Evolutionary conservation across 768 basidiomycete species (phyloP).

Genomic region (Tulasnella calospora): DNA sequence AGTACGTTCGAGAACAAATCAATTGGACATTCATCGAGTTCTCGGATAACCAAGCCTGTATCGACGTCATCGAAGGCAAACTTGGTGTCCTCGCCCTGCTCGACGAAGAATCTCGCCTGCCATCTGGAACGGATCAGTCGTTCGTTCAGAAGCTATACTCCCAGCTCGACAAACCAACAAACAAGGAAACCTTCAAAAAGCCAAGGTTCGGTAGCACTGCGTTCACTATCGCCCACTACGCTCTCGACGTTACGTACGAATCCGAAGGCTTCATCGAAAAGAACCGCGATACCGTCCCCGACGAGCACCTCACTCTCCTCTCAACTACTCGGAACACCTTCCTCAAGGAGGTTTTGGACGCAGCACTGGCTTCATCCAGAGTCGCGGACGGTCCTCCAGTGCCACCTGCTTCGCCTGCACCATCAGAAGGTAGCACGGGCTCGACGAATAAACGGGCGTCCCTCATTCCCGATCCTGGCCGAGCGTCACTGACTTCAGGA

Average conservation of each 20-base stretch:
- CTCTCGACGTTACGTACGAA: conserved; percentile 96
- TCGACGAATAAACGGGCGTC: conserved; percentile 69
- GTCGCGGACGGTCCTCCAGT: conserved; percentile 40
- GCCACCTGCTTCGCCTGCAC: conserved; percentile 34
- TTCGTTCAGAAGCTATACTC: conserved; percentile 88
- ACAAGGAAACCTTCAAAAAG: conserved; percentile 91
- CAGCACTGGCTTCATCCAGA: conserved; percentile 61
- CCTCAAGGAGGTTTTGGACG: conserved; percentile 89
- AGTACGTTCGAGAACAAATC: conserved; percentile 96
- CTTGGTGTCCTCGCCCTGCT: conserved; percentile 90
- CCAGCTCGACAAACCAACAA: conserved; percentile 79
- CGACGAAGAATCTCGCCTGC: conserved; percentile 96
- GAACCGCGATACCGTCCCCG: conserved; percentile 97
- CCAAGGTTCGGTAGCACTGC: conserved; percentile 97
- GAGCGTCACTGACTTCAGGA: conserved; percentile 45
- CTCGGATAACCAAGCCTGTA: conserved; percentile 97
- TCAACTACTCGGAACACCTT: conserved; percentile 85
- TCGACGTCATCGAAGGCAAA: conserved; percentile 96
- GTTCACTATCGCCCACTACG: conserved; percentile 98
- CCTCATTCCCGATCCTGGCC: conserved; percentile 81
- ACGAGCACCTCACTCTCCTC: conserved; percentile 90
- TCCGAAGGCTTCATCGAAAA: conserved; percentile 98
- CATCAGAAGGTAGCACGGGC: conserved; percentile 55
- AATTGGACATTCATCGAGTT: conserved; percentile 99
- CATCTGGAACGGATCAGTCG: conserved; percentile 84